Evolutionary conservation across 495 filamentous ascomycete genomes (phyloP).

Genomic region (Gamarada debralockiae): DNA sequence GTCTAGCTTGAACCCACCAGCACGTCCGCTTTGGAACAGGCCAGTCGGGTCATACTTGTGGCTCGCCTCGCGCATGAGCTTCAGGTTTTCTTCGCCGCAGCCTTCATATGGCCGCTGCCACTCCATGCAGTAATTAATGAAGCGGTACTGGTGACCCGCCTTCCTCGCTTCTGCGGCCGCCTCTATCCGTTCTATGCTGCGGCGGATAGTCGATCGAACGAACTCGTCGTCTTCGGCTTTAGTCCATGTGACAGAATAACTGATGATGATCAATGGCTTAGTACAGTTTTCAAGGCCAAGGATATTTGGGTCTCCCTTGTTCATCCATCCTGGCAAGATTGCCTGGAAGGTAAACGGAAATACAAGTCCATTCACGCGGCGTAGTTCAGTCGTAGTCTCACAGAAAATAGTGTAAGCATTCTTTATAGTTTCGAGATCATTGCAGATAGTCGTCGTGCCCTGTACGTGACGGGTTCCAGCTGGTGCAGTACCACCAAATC

Average conservation of each 20-base stretch:
- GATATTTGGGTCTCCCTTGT: slow-evolving; percentile 1
- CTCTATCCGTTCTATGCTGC: neutral
- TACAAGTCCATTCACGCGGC: neutral
- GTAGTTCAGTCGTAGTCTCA: neutral
- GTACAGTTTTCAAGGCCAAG: slow-evolving; percentile 4
- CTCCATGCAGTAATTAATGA: neutral
- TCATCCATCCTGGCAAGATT: slow-evolving; percentile 1
- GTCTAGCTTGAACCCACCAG: neutral
- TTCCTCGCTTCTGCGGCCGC: neutral
- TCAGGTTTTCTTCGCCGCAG: neutral
- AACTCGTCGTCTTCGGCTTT: slow-evolving; percentile 6
- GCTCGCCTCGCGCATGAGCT: neutral
- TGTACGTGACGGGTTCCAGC: neutral
- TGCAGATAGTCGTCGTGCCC: neutral
- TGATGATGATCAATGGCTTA: slow-evolving; percentile 4
- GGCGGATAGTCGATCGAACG: neutral
- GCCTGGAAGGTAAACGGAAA: neutral
- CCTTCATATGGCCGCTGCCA: neutral
- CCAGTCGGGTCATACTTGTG: neutral
- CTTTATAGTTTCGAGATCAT: slow-evolving; percentile 2
- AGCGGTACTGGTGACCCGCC: neutral
- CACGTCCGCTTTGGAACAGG: neutral
- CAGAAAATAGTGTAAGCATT: slow-evolving; percentile 7
- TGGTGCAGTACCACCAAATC: neutral
- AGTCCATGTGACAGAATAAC: slow-evolving; percentile 3